A percentile compares a stretch with the other conserved stretches of the same genome.
phyloP scores from a whole-genome alignment of 352 stramenopile genomes.

The Pseudoperonospora humuli region DNA sequence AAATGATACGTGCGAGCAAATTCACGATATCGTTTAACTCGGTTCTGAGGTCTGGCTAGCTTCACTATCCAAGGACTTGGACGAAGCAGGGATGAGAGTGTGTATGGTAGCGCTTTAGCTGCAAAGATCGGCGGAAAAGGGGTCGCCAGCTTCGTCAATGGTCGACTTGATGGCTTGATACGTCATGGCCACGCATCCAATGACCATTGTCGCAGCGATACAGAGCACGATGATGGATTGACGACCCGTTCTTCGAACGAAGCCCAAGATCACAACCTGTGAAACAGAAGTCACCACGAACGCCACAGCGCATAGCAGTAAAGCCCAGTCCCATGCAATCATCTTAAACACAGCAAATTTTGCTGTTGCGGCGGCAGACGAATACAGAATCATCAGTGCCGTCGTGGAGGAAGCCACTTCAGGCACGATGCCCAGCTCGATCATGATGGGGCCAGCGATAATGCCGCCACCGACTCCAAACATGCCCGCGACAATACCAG shows the following conservation, averaged over 20 bases:
- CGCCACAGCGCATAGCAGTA: conserved; percentile 29
- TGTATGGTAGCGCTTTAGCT: conserved; percentile 12
- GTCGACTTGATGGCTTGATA: conserved; percentile 45
- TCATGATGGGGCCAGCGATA: conserved; percentile 25
- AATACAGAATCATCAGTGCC: conserved; percentile 47
- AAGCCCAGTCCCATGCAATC: conserved; percentile 48
- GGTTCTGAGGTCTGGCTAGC: too few relatives aligned
- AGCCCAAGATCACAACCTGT: conserved; percentile 44
- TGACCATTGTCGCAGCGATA: conserved; percentile 33
- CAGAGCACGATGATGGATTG: conserved; percentile 62
- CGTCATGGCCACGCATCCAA: conserved; percentile 41
- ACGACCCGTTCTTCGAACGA: conserved; percentile 37
- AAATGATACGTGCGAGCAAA: too few relatives aligned
- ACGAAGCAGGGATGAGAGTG: too few relatives aligned
- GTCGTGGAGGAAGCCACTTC: conserved; percentile 37
- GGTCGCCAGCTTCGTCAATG: conserved; percentile 32
- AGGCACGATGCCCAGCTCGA: conserved; percentile 25
- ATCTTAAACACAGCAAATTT: conserved; percentile 52
- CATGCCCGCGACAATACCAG: conserved; percentile 42
- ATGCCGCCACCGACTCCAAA: conserved; percentile 48
- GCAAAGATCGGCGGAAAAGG: conserved; percentile 31
- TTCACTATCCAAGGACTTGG: too few relatives aligned
- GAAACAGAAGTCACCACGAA: conserved; percentile 41
- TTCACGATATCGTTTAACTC: not conserved
- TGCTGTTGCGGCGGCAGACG: conserved; percentile 37